These are phyloP conservation scores for Nymphaea colorata DNA, from an alignment of 164 flowering plant species.

Conservation along the genomic window DNA sequence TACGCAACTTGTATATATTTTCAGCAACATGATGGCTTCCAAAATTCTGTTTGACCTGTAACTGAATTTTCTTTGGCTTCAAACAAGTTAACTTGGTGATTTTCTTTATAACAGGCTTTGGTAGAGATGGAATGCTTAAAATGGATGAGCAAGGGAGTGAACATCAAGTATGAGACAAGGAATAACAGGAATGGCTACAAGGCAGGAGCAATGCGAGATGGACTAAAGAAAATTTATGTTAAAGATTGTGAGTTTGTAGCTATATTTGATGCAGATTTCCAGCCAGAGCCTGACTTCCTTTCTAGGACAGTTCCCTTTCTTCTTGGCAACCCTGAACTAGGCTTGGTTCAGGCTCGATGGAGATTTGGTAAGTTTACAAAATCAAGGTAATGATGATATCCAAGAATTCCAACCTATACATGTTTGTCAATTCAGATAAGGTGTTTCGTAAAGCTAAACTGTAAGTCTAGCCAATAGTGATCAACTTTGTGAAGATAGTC, in stretches of 20 bases:
- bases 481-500: too few relatives aligned
- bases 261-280: conserved; percentile 66
- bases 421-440: too few relatives aligned
- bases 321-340: conserved; percentile 40
- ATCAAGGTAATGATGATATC: background rate
- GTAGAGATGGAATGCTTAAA: conserved; percentile 48
- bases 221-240: conserved; percentile 35
- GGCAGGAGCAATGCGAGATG: conserved; percentile 57
- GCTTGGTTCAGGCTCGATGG: conserved; percentile 66
- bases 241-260: conserved; percentile 44
- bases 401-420: too few relatives aligned
- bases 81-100: background rate
- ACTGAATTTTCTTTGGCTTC: background rate
- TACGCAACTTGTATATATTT: background rate
- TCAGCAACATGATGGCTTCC: background rate
- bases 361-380: conserved; percentile 31
- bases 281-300: conserved; percentile 48
- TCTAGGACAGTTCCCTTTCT: conserved; percentile 46
- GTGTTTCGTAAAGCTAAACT: too few relatives aligned
- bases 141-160: conserved; percentile 42
- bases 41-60: background rate
- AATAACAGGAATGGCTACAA: conserved; percentile 54
- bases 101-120: conserved; percentile 23
- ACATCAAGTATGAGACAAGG: conserved; percentile 41
- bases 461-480: too few relatives aligned